Percentiles rank a stretch among this genome's conserved stretches.
Evolutionary conservation across 371 early-diverging fungal genomes (phyloP).

Genomic region (Syncephalis plumigaleata): DNA sequence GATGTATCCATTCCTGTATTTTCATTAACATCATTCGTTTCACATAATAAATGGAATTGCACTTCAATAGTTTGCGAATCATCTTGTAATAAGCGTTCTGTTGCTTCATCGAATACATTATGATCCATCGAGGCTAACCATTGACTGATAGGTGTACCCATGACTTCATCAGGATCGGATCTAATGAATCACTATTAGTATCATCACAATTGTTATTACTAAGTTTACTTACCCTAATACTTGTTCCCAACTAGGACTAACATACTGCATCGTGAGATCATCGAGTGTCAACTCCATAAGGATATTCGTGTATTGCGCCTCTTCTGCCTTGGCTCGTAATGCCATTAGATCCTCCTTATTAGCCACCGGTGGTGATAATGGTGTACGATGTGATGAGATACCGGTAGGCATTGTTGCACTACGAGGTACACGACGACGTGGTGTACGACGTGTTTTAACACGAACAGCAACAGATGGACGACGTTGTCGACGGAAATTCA

Average conservation of each 20-base stretch:
- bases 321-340: conserved; percentile 26
- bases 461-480: not conserved
- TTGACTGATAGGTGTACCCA: conserved; percentile 23
- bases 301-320: conserved; percentile 34
- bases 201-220: not conserved
- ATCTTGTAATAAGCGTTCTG: conserved; percentile 42
- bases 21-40: conserved; percentile 2
- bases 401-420: conserved; percentile 5
- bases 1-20: not conserved
- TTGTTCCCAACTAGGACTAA: conserved; percentile 39
- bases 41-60: conserved; percentile 33
- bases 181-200: conserved; percentile 7
- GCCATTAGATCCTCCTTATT: conserved; percentile 16
- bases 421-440: conserved; percentile 6
- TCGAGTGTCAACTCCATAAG: conserved; percentile 40
- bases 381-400: not conserved
- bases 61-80: conserved; percentile 62
- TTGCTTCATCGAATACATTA: conserved; percentile 46
- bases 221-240: conserved; percentile 25
- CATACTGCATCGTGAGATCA: conserved; percentile 22
- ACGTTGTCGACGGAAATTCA: not conserved
- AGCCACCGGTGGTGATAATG: conserved; percentile 7
- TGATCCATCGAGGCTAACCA: conserved; percentile 25
- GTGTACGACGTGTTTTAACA: conserved; percentile 1
- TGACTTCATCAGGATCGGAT: conserved; percentile 22